These are phyloP conservation scores for Dittrichia graveolens DNA, from an alignment of 129 eudicot genomes.

Conservation along the genomic window DNA sequence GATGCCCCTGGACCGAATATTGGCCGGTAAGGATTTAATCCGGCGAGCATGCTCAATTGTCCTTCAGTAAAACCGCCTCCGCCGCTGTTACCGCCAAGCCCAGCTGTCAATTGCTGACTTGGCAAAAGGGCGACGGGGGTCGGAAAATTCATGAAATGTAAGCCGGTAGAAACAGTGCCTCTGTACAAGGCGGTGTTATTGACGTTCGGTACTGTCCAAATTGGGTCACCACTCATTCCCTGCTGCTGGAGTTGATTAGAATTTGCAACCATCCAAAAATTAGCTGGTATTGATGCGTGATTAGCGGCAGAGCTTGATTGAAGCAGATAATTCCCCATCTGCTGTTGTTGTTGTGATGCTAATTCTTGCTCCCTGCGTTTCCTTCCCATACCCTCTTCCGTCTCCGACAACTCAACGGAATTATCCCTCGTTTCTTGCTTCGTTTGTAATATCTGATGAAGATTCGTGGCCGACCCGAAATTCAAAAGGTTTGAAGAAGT, in stretches of 20 bases:
- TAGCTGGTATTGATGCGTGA: conserved; percentile 68
- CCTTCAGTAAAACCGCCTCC: conserved; percentile 61
- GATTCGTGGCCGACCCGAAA: conserved; percentile 53
- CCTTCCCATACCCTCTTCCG: conserved; percentile 52
- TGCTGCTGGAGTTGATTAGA: conserved; percentile 59
- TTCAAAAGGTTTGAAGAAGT: conserved; percentile 51
- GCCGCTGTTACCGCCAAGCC: conserved; percentile 29
- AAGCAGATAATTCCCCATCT: conserved; percentile 62
- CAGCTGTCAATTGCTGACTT: conserved; percentile 48
- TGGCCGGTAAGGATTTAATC: conserved; percentile 55
- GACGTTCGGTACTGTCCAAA: conserved; percentile 80
- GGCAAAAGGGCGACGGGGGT: conserved; percentile 79
- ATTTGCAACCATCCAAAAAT: conserved; percentile 94
- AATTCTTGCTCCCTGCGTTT: conserved; percentile 55
- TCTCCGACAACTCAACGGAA: conserved; percentile 54
- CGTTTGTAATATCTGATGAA: conserved; percentile 58
- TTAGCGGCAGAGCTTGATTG: conserved; percentile 57
- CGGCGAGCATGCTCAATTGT: conserved; percentile 67
- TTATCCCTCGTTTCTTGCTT: conserved; percentile 59
- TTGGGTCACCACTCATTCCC: conserved; percentile 67
- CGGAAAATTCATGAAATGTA: conserved; percentile 92
- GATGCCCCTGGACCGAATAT: conserved; percentile 52
- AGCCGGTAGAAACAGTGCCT: conserved; percentile 73
- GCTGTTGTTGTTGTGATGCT: conserved; percentile 40
- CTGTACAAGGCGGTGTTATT: conserved; percentile 69